A percentile compares a stretch with the other conserved stretches of the same genome.
Evolutionary conservation across 768 basidiomycete genomes (phyloP).

Genomic region (Trametes villosa): DNA sequence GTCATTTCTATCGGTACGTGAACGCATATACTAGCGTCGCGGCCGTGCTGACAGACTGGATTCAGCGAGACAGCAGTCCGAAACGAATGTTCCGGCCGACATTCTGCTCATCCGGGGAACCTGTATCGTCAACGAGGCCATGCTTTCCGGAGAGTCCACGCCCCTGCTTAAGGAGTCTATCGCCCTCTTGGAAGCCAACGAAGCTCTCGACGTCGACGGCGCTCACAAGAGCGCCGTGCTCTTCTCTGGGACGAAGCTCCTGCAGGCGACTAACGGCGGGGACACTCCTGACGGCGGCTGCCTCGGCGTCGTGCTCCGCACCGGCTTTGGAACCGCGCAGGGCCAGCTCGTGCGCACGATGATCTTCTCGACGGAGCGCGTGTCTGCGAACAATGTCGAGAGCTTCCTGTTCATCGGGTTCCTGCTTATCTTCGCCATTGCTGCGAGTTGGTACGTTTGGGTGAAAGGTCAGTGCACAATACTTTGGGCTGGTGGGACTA

Average conservation of each 20-base stretch:
- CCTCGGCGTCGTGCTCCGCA: slow-evolving; percentile 89
- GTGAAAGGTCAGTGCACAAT: slow-evolving; percentile 68
- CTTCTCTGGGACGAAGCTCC: slow-evolving; percentile 96
- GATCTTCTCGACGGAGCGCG: slow-evolving; percentile 97
- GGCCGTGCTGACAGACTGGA: background rate
- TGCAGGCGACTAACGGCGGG: slow-evolving; percentile 74
- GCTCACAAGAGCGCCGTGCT: slow-evolving; percentile 86
- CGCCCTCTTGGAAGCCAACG: slow-evolving; percentile 74
- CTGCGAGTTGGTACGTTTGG: slow-evolving; percentile 99
- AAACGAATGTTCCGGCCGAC: slow-evolving; percentile 92
- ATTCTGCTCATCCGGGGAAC: slow-evolving; percentile 91
- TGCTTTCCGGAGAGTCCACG: slow-evolving; percentile 98
- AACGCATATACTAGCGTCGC: background rate
- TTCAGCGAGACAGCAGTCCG: slow-evolving; percentile 67
- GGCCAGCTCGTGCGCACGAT: slow-evolving; percentile 97
- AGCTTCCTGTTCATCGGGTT: slow-evolving; percentile 98
- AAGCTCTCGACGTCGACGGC: slow-evolving; percentile 84
- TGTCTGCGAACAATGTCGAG: slow-evolving; percentile 95
- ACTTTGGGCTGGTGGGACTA: background rate
- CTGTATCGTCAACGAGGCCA: slow-evolving; percentile 98
- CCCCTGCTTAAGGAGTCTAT: slow-evolving; percentile 96
- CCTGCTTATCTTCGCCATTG: slow-evolving; percentile 95
- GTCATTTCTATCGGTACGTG: slow-evolving; percentile 78
- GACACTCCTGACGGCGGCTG: slow-evolving; percentile 91
- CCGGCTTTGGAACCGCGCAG: slow-evolving; percentile 97